Percentiles rank a stretch among this genome's conserved stretches.
Evolutionary conservation across 2,329 filamentous ascomycete genomes (phyloP).

Genomic region (Microcyclospora tardicrescens): DNA sequence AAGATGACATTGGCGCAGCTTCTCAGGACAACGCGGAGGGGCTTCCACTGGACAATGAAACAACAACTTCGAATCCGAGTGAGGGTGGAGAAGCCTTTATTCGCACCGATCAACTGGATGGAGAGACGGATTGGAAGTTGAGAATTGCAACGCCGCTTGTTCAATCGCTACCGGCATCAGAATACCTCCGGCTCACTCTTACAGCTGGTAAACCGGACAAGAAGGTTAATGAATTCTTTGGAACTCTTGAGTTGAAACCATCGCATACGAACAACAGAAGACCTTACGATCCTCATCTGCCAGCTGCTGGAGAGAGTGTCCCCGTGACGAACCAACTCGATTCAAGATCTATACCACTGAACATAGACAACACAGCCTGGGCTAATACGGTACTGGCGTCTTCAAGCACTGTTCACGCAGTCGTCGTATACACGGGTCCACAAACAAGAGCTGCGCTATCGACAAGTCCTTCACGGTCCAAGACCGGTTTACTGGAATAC

Average conservation of each 20-base stretch:
- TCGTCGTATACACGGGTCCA: constrained; percentile 86
- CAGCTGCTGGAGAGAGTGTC: not conserved
- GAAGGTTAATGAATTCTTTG: constrained; percentile 88
- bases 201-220: constrained; percentile 83
- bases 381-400: constrained; percentile 95
- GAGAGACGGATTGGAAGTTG: constrained; percentile 97
- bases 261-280: constrained; percentile 21
- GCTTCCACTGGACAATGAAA: constrained; percentile 16
- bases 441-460: constrained; percentile 91
- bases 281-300: constrained; percentile 27
- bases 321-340: not conserved
- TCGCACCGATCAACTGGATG: constrained; percentile 89
- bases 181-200: constrained; percentile 54
- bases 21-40: constrained; percentile 4
- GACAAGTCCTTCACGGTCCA: constrained; percentile 81
- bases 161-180: constrained; percentile 59
- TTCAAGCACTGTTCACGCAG: constrained; percentile 74
- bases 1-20: constrained; percentile 24
- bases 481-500: constrained; percentile 83
- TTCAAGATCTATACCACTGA: constrained; percentile 52
- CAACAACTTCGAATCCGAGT: constrained; percentile 24
- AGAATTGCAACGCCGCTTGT: constrained; percentile 76
- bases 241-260: constrained; percentile 66
- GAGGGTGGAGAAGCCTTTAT: constrained; percentile 86
- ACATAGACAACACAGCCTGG: constrained; percentile 97